Percentiles rank a stretch among this genome's conserved stretches.
Evolutionary conservation across 371 early-diverging fungal species (phyloP).

Genomic region (Capniomyces stellatus): DNA sequence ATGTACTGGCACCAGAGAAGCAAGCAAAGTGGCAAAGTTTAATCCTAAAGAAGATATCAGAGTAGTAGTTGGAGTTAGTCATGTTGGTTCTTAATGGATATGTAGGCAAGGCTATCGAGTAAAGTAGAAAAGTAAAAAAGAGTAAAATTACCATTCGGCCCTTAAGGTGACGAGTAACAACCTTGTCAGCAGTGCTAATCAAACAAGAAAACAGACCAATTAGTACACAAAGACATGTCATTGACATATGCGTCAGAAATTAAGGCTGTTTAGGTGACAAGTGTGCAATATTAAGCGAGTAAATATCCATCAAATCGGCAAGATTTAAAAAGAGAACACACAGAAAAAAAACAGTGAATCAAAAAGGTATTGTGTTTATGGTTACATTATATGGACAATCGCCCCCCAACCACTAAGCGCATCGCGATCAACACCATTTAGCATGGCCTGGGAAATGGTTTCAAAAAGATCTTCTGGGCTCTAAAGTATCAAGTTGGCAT

Average conservation of each 20-base stretch:
- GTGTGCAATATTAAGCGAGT: neutral
- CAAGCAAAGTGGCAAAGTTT: no score
- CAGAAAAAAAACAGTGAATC: no score
- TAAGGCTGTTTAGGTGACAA: neutral
- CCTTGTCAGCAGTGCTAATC: slow-evolving; percentile 45
- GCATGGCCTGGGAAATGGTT: slow-evolving; percentile 86
- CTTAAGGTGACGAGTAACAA: slow-evolving; percentile 74
- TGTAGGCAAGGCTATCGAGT: no score
- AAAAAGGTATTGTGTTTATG: no score
- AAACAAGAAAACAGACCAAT: neutral
- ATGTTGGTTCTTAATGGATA: no score
- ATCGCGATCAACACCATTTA: slow-evolving; percentile 97
- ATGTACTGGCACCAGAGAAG: no score
- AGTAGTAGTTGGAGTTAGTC: no score
- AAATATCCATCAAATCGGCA: no score
- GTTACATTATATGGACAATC: slow-evolving; percentile 67
- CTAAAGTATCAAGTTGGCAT: no score
- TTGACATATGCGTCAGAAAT: neutral
- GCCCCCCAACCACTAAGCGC: slow-evolving; percentile 98
- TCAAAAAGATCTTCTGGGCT: slow-evolving; percentile 96
- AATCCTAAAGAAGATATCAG: no score
- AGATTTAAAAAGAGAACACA: slow-evolving; percentile 28
- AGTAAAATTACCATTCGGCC: slow-evolving; percentile 64
- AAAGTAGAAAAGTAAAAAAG: no score
- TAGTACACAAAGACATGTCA: slow-evolving; percentile 14